Percentiles rank a stretch among this genome's conserved stretches.
These are phyloP conservation scores for Suillus discolor DNA, from an alignment of 768 basidiomycete genomes.

Conservation along the genomic window DNA sequence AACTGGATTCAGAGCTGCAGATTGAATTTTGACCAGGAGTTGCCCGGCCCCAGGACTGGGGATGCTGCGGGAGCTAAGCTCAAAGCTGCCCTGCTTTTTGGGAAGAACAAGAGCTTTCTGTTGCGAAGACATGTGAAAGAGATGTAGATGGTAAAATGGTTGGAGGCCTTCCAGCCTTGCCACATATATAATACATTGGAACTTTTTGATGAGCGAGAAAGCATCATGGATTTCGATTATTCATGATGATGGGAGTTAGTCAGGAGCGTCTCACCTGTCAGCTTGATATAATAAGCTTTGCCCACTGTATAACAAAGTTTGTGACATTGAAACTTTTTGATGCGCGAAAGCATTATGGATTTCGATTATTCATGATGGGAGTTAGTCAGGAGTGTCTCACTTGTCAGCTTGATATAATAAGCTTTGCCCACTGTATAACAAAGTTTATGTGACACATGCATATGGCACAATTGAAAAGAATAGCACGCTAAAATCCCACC, in stretches of 20 bases:
- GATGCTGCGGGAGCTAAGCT: slow-evolving; percentile 27
- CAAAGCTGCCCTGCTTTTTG: slow-evolving; percentile 31
- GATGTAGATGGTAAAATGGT: neutral
- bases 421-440: neutral
- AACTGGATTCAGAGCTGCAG: slow-evolving; percentile 48
- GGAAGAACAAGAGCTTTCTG: slow-evolving; percentile 32
- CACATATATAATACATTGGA: neutral
- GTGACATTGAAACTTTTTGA: too few species aligned
- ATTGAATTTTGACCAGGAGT: slow-evolving; percentile 43
- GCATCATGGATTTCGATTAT: neutral
- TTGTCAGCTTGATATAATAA: neutral
- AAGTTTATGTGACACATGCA: neutral
- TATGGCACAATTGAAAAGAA: neutral
- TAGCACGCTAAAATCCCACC: neutral
- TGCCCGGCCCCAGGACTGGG: slow-evolving; percentile 41
- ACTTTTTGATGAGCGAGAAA: neutral
- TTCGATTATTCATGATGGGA: too few species aligned
- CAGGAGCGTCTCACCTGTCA: too few species aligned
- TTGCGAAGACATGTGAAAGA: slow-evolving; percentile 26
- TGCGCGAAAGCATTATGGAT: too few species aligned
- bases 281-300: too few species aligned
- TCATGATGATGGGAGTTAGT: neutral
- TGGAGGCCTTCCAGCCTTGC: neutral
- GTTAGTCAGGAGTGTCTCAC: neutral
- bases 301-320: too few species aligned